Evolutionary conservation across 345 rosid genomes (phyloP), one percentile per base, ranked within the genome.

Genomic region (Bretschneidera sinensis): DNA sequence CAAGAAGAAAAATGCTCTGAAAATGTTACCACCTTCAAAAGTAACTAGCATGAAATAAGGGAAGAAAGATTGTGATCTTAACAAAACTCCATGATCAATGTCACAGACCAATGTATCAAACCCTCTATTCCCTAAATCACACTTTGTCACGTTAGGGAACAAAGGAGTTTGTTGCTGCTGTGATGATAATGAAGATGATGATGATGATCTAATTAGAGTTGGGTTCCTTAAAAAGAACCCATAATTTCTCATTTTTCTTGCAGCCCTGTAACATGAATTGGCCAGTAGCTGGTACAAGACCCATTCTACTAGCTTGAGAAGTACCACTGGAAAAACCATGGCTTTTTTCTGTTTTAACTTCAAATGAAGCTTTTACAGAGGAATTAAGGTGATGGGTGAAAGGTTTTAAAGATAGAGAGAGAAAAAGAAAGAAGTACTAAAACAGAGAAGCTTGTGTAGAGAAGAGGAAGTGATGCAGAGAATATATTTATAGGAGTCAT

Each of bases 21-120:
- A 24, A 59, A 92, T 74, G 66, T 86, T 71, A 7, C 99, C 99
- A 34, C 88, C 95, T 75, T 94, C 99, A 17, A 94, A 94, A 24
- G 97, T 92, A 9, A 90, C 77, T 0, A 94, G 92, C 97, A 94
- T 94, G 82, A 94, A 94, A 65, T 77, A 94, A 70, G 99, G 99
- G 63, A 94, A 94, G 59, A 86, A 79, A 17, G 89, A 73, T 4
- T 65, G 59, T 50, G 90, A 71, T 59, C 82, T 73, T 23, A 94
- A 71, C 49, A 94, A 51, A 34, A 77, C 82, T 5, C 88, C 89
- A 34, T 83, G 71, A n/a, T n/a, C n/a, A 18, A 94, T 59, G 74
- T 94, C 97, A 57, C 87, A 86, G 3, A 83, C 90, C 61, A 86
- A 25, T 21, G 82, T 65, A 24, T 65, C 67, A 35, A 23, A 63